Percentiles rank a stretch among this genome's conserved stretches.
Evolutionary conservation across 352 stramenopile genomes (phyloP).

Genomic region (Thraustochytrium sp.): DNA sequence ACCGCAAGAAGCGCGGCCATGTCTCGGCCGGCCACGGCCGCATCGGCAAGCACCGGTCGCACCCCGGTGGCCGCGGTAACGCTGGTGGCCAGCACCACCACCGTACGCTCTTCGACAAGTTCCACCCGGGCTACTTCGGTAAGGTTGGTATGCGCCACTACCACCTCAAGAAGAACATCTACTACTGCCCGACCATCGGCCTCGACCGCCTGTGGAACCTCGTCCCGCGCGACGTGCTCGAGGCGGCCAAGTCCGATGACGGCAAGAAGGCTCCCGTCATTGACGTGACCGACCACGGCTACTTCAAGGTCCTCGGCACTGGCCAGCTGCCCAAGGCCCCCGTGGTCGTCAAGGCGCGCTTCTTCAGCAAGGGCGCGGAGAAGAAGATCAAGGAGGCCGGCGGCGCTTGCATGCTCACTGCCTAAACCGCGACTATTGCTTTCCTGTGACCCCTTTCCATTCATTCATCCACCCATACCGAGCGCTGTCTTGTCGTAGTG

Average conservation of each 20-base stretch:
- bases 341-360: slow-evolving; percentile 99
- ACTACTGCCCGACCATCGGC: slow-evolving; percentile 96
- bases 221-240: slow-evolving; percentile 93
- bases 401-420: slow-evolving; percentile 93
- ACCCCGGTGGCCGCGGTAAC: slow-evolving; percentile 99
- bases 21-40: slow-evolving; percentile 97
- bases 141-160: slow-evolving; percentile 99
- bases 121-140: slow-evolving; percentile 99
- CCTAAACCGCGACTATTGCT: slow-evolving; percentile 69
- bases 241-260: slow-evolving; percentile 83
- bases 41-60: slow-evolving; percentile 99
- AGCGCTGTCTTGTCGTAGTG: too few species aligned
- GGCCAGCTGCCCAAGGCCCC: slow-evolving; percentile 90
- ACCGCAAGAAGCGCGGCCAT: slow-evolving; percentile 99
- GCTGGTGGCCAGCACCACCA: slow-evolving; percentile 99
- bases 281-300: slow-evolving; percentile 93
- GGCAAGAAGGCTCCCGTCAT: slow-evolving; percentile 95
- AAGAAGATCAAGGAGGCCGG: slow-evolving; percentile 99
- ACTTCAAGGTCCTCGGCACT: slow-evolving; percentile 99
- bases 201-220: slow-evolving; percentile 98
- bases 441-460: not conserved
- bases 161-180: slow-evolving; percentile 91
- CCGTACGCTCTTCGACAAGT: slow-evolving; percentile 99
- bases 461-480: not conserved
- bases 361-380: slow-evolving; percentile 96